Percentiles rank a stretch among this genome's conserved stretches.
Evolutionary conservation across 495 filamentous ascomycete genomes (phyloP).

Genomic region (Lasiosphaeriaceae sp.): DNA sequence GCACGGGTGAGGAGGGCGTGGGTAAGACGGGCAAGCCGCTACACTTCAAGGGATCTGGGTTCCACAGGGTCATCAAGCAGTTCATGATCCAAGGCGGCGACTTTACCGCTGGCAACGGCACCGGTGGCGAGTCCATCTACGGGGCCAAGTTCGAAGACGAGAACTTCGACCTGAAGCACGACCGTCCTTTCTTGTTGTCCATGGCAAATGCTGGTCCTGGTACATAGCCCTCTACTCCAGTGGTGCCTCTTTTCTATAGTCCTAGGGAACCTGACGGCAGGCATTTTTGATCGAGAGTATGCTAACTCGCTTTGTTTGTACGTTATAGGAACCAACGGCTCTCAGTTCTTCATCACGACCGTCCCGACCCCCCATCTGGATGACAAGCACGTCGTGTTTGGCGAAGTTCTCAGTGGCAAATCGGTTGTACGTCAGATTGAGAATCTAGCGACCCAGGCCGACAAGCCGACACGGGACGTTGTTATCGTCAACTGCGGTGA

Average conservation of each 20-base stretch:
- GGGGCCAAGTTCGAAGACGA: conserved; percentile 97
- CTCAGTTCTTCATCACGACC: conserved; percentile 97
- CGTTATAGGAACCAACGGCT: conserved; percentile 76
- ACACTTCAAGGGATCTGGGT: conserved; percentile 83
- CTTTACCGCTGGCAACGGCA: conserved; percentile 92
- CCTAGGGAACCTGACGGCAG: neutral
- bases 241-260: neutral
- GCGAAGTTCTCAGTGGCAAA: conserved; percentile 90
- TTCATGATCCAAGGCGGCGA: conserved; percentile 99
- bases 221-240: conserved; percentile 38
- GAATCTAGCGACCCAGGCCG: conserved; percentile 70
- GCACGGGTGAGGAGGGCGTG: conserved; percentile 84
- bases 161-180: conserved; percentile 91
- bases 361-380: conserved; percentile 91
- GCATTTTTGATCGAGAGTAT: too few relatives aligned
- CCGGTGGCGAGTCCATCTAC: conserved; percentile 96
- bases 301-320: conserved; percentile 11
- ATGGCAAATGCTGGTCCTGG: conserved; percentile 98
- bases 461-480: conserved; percentile 74
- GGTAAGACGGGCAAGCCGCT: conserved; percentile 82
- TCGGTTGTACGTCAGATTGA: conserved; percentile 88
- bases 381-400: conserved; percentile 97
- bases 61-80: conserved; percentile 95
- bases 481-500: conserved; percentile 84
- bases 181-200: conserved; percentile 87